phyloP scores from a whole-genome alignment of 192 early-diverging fungal species.

The Coemansia sp. region DNA sequence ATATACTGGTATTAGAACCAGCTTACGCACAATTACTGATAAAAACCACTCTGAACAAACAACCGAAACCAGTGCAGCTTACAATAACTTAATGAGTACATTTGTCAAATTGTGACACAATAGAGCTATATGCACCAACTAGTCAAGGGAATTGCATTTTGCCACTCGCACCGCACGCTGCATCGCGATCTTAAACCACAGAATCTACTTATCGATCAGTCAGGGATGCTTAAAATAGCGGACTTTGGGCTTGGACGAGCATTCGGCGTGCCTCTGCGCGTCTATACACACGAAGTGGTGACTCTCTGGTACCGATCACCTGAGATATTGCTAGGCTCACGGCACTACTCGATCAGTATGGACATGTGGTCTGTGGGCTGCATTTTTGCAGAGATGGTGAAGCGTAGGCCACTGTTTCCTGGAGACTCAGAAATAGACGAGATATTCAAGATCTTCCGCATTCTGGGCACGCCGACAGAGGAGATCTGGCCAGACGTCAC shows the following conservation, averaged over 20 bases:
- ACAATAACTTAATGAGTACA: background rate
- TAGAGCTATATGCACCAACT: constrained; percentile 92
- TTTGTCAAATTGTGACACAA: background rate
- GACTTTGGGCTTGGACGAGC: constrained; percentile 96
- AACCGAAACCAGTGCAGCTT: background rate
- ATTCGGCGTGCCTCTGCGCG: constrained; percentile 85
- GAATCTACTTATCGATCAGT: constrained; percentile 90
- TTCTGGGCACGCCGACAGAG: constrained; percentile 80
- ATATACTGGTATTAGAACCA: background rate
- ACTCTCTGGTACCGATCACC: constrained; percentile 96
- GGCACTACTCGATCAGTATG: constrained; percentile 86
- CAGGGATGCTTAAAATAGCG: constrained; percentile 84
- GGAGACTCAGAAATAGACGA: constrained; percentile 91
- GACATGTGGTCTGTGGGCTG: constrained; percentile 99
- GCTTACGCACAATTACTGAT: background rate
- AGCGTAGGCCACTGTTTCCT: constrained; percentile 79
- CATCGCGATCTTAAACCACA: constrained; percentile 99
- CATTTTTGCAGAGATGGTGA: constrained; percentile 94
- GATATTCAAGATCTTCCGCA: constrained; percentile 86
- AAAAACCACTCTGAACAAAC: background rate
- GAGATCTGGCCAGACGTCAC: constrained; percentile 74
- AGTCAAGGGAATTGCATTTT: constrained; percentile 81
- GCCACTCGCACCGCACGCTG: constrained; percentile 88
- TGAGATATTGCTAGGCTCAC: constrained; percentile 89
- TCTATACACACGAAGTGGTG: constrained; percentile 95